A percentile compares a stretch with the other conserved stretches of the same genome.
phyloP scores from a whole-genome alignment of 805 yeast genomes.

The Pichia pseudocactophila region DNA sequence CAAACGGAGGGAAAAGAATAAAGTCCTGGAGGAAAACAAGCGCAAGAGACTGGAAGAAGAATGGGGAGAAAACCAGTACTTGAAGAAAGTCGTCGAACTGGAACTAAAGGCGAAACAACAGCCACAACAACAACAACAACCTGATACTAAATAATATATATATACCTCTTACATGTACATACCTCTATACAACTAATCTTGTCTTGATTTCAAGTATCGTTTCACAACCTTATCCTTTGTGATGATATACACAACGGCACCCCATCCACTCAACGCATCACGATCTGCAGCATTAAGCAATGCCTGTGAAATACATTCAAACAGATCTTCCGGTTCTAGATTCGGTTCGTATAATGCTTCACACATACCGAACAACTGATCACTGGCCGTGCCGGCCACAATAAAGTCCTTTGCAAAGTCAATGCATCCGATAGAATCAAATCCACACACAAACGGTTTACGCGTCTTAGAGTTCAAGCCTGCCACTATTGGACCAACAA shows the following conservation, averaged over 20 bases:
- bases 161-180: background rate
- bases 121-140: constrained; percentile 1
- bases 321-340: constrained; percentile 88
- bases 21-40: constrained; percentile 46
- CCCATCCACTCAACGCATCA: constrained; percentile 98
- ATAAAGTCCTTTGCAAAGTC: constrained; percentile 92
- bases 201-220: constrained; percentile 86
- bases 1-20: constrained; percentile 48
- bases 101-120: constrained; percentile 26
- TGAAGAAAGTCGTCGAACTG: constrained; percentile 54
- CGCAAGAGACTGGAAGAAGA: constrained; percentile 64
- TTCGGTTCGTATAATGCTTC: constrained; percentile 92
- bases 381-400: constrained; percentile 94
- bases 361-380: constrained; percentile 97
- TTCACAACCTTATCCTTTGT: constrained; percentile 87
- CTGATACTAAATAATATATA: background rate
- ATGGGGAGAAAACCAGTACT: constrained; percentile 65
- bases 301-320: constrained; percentile 93
- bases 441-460: constrained; percentile 88
- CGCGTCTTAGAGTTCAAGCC: constrained; percentile 79
- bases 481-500: constrained; percentile 93
- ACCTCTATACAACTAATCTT: constrained; percentile 48
- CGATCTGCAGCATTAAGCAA: constrained; percentile 91
- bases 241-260: constrained; percentile 87
- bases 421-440: constrained; percentile 94